Evolutionary conservation across 352 stramenopile genomes (phyloP).

Genomic region (Phytophthora brassicae): DNA sequence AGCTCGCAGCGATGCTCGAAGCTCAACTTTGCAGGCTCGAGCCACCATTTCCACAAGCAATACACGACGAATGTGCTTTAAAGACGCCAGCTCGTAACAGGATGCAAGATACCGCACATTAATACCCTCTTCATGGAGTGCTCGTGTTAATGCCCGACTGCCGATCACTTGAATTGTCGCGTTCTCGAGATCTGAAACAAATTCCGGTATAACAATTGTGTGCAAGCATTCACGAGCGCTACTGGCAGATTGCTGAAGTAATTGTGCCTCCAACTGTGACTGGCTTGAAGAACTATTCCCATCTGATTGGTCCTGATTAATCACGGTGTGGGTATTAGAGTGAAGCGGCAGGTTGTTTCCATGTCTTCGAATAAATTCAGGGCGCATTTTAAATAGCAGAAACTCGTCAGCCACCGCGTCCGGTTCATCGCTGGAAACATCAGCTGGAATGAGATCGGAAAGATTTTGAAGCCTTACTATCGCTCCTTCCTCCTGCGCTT

Average conservation of each 20-base stretch:
- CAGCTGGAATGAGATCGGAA: constrained; percentile 35
- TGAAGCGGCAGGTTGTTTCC: constrained; percentile 39
- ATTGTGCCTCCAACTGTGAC: constrained; percentile 29
- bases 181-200: constrained; percentile 48
- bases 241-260: constrained; percentile 37
- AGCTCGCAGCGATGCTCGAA: constrained; percentile 37
- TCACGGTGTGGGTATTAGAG: constrained; percentile 30
- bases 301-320: background rate
- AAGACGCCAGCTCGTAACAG: constrained; percentile 50
- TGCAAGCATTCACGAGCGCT: constrained; percentile 46
- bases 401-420: constrained; percentile 6
- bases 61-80: constrained; percentile 44
- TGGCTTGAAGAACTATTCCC: constrained; percentile 1
- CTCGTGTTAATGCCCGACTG: constrained; percentile 39
- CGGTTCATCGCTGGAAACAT: constrained; percentile 24
- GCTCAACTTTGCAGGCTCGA: constrained; percentile 57
- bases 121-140: constrained; percentile 54
- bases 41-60: constrained; percentile 67
- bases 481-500: background rate
- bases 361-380: constrained; percentile 51
- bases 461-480: constrained; percentile 34
- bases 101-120: constrained; percentile 59
- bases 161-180: constrained; percentile 34
- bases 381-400: constrained; percentile 42
- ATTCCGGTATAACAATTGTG: constrained; percentile 42